Conservation (phyloP, 2,329 filamentous ascomycete species). For the Chaetomiaceae sp. region DNA sequence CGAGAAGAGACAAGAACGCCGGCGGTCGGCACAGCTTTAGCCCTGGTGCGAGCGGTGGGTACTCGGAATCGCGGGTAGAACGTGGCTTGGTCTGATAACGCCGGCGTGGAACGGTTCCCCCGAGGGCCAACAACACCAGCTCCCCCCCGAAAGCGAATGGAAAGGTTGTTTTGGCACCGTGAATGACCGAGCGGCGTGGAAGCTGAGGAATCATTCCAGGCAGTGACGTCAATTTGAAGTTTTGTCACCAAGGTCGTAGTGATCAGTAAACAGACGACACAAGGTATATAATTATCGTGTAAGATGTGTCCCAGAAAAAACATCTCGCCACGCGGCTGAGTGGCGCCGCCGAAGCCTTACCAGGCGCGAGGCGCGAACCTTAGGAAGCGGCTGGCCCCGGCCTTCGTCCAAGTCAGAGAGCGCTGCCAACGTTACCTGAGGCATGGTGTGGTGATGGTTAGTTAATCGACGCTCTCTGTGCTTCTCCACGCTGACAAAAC, state of each 20-base stretch:
- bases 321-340: conserved; percentile 8
- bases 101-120: background rate
- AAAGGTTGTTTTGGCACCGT: background rate
- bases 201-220: background rate
- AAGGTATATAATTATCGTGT: too few species aligned
- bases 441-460: too few species aligned
- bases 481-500: background rate
- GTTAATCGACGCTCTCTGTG: background rate
- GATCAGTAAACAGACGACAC: conserved; percentile 7
- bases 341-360: conserved; percentile 12
- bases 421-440: too few species aligned
- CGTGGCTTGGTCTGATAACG: background rate
- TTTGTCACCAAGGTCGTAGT: background rate
- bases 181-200: background rate
- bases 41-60: conserved; percentile 12
- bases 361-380: too few species aligned
- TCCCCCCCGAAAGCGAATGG: conserved; percentile 3
- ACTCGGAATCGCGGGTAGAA: conserved; percentile 17
- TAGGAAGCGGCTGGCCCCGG: too few species aligned
- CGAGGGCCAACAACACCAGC: background rate
- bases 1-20: conserved; percentile 2
- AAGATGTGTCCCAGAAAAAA: background rate
- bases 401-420: too few species aligned
- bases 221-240: conserved; percentile 12
- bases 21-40: conserved; percentile 12